Conservation (phyloP, 208 protist species). For the Blechomonas ayalai region DNA sequence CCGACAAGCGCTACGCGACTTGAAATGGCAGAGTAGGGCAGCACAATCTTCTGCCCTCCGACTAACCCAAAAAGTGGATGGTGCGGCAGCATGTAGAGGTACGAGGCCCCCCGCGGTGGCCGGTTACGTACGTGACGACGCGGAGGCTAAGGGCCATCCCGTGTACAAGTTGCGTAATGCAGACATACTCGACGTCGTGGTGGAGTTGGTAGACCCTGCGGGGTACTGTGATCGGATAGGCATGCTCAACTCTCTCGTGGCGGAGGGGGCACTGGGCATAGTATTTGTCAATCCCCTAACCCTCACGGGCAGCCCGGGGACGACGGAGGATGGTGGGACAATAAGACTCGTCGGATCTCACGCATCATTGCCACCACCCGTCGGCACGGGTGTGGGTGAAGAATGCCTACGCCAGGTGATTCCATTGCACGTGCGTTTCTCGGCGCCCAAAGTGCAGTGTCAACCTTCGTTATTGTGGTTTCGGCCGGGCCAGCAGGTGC, state of each 20-base stretch:
- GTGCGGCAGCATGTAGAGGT: neutral
- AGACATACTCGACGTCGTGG: constrained; percentile 52
- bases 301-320: neutral
- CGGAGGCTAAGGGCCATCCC: neutral
- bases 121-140: neutral
- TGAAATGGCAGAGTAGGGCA: constrained; percentile 17
- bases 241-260: too few species aligned
- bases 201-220: constrained; percentile 15
- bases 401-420: too few species aligned
- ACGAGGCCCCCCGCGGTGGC: neutral
- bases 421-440: constrained; percentile 37
- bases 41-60: too few species aligned
- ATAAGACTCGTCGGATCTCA: too few species aligned
- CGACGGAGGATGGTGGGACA: neutral
- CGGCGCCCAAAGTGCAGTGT: constrained; percentile 30
- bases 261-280: constrained; percentile 2
- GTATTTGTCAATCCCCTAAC: neutral
- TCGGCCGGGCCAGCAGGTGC: constrained; percentile 54
- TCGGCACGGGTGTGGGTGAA: constrained; percentile 31
- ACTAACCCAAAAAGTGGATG: too few species aligned
- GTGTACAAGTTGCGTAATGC: constrained; percentile 47
- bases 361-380: constrained; percentile 3
- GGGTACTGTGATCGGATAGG: too few species aligned
- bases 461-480: constrained; percentile 60
- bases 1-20: constrained; percentile 1